Base-by-base conservation (phyloP, 257 asterid species). In the Linderniella brevidens region DNA sequence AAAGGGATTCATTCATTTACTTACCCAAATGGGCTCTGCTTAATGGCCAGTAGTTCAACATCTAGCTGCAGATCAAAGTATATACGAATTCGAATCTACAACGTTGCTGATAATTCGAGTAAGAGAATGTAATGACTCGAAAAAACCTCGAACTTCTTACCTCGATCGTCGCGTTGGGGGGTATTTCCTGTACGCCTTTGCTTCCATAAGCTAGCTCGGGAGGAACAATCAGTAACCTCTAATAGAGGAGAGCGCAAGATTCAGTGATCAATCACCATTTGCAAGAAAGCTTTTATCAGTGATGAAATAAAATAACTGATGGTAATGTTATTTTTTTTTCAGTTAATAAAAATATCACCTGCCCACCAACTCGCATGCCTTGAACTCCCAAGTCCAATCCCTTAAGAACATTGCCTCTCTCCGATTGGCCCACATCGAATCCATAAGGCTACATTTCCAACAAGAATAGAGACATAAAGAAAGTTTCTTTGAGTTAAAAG, bases 291-390 rank as follows among this genome's bases (percentile, higher is more conserved):
- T 35, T 42, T 50, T 14, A 45, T 48, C 0, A 32, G 19, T 25
- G 32, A 35, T 25, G 18, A 51, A n/a, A n/a, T n/a, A n/a, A n/a
- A n/a, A n/a, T n/a, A n/a, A 40, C 25, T 29, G 43, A 40, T 49
- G 50, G 25, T 6, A 20, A 17, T 43, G 13, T 49, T 17, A 50
- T 41, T 37, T 29, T 19, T 14, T 53, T 32, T 35, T 45, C 29
- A 58, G 51, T 55, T 6, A 19, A 13, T 37, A 45, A 19, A 55
- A 42, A 40, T 29, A 57, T 53, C 48, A 81, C 96, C 96, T 88
- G 98, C 65, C 98, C 95, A 65, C 95, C 98, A 11, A 84, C 96
- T 11, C 78, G 65, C 98, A 88, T 88, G 74, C 96, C 98, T 76
- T 65, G 55, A 66, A 85, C 96, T 48, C 98, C 98, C 8, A 90